Base-by-base conservation (phyloP, 1,139 yeast species). In the Taiozyma sp. region DNA sequence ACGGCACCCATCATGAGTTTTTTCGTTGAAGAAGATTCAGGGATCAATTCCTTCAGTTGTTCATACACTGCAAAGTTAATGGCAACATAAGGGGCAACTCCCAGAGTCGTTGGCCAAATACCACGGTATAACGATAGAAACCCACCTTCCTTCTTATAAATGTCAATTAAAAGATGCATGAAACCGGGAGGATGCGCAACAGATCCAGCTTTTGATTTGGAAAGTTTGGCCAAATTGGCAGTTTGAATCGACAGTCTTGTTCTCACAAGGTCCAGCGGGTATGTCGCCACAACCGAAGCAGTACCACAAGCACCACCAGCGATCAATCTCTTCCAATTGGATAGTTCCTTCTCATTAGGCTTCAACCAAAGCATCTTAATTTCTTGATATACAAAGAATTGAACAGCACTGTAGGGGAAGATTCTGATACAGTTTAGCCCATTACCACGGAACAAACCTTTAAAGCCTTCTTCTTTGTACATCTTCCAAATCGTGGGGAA, bases 41-140 rank as follows among this genome's bases (percentile, higher is more conserved):
- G 71, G 13, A 71, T 63, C 29, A 64, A 52, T 56, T 86, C 95
- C 54, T 93, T 81, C 59, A 90, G 65, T 53, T 79, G 81, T 62
- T 93, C 98, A 70, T 91, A 93, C 44, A 89, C 81, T 7, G 97
- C 87, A 67, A 93, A 93, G 68, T 91, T 93, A 50, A 93, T 77
- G 4, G 97, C 97, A 43, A 89, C 97, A 62, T 91, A 93, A 1
- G 99, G 98, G 1, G 97, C 97, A 14, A 93, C 97, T 1, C 98
- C 98, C 56, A 88, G 69, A 3, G 91, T 81, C 0, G 99, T 91
- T 7, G 98, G 97, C 53, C 85, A 73, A 10, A 91, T 73, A 4
- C 99, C 99, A 50, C 93, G 75, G 64, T 88, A 93, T 21, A 91
- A 73, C 0, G 93, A 96, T 6, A 67, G 55, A 7, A 88, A 35